phyloP scores from a whole-genome alignment of 2,329 filamentous ascomycete species.

The Colletotrichum camelliae region DNA sequence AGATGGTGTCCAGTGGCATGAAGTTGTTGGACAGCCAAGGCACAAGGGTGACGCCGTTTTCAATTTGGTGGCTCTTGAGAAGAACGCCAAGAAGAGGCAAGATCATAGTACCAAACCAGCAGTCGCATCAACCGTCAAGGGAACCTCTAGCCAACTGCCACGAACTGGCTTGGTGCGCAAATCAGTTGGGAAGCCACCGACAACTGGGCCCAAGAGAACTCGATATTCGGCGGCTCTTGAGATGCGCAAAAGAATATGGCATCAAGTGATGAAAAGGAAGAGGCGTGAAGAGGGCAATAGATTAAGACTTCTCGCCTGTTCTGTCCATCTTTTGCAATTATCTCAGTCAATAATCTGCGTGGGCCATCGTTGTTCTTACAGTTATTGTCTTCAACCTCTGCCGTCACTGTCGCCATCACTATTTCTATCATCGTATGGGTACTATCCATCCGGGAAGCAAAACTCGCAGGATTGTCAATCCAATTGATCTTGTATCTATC shows the following conservation, averaged over 20 bases:
- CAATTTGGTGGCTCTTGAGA: not conserved
- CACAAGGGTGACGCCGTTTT: not conserved
- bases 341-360: not conserved
- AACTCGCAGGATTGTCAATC: rapidly evolving
- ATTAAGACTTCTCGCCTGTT: not conserved
- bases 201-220: rapidly evolving
- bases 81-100: not conserved
- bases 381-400: not conserved
- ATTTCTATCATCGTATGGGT: not conserved
- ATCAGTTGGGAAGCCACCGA: not conserved
- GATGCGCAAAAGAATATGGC: not conserved
- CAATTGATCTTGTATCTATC: not conserved
- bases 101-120: not conserved
- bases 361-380: not conserved
- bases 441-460: not conserved
- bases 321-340: not conserved
- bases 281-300: rapidly evolving
- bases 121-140: not conserved
- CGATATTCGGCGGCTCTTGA: not conserved
- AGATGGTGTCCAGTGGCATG: not conserved
- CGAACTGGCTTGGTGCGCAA: not conserved
- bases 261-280: not conserved
- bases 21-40: not conserved
- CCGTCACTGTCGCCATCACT: not conserved
- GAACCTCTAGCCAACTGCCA: not conserved